These are phyloP conservation scores for Mycosphaerella arachidis DNA, from an alignment of 2,329 filamentous ascomycete species.

Conservation along the genomic window DNA sequence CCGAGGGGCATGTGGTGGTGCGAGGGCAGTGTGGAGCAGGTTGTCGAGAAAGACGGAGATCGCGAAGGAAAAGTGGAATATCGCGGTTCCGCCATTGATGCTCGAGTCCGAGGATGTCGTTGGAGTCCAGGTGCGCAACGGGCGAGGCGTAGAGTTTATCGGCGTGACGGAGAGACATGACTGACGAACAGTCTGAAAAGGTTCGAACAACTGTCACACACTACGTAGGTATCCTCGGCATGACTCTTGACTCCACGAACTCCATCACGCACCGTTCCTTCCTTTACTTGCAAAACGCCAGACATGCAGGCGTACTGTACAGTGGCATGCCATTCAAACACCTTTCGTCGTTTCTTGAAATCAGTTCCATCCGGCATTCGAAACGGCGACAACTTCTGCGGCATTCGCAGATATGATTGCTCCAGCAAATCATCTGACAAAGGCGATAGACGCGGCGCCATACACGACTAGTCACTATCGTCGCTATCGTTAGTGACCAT, in stretches of 20 bases:
- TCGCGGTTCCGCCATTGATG: not conserved
- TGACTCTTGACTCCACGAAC: not conserved
- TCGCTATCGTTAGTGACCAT: conserved; percentile 27
- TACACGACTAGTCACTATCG: conserved; percentile 21
- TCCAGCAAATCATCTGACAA: not conserved
- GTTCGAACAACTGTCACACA: not conserved
- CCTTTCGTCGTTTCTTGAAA: not conserved
- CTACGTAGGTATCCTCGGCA: not conserved
- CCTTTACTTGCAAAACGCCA: not conserved
- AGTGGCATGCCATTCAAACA: not conserved
- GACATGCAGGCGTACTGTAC: conserved; percentile 1
- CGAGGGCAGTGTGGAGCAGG: not conserved
- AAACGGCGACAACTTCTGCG: not conserved
- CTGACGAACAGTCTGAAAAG: not conserved
- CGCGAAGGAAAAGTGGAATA: not conserved
- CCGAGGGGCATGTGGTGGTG: conserved; percentile 10
- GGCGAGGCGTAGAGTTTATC: not conserved
- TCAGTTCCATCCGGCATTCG: not conserved
- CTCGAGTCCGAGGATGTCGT: not conserved
- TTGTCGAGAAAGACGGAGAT: not conserved
- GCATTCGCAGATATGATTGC: not conserved
- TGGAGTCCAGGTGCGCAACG: not conserved
- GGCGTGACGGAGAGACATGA: not conserved
- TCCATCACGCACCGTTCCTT: not conserved
- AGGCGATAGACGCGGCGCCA: not conserved